These are phyloP conservation scores for Candida xyloterini DNA, from an alignment of 805 yeast genomes.

Conservation along the genomic window DNA sequence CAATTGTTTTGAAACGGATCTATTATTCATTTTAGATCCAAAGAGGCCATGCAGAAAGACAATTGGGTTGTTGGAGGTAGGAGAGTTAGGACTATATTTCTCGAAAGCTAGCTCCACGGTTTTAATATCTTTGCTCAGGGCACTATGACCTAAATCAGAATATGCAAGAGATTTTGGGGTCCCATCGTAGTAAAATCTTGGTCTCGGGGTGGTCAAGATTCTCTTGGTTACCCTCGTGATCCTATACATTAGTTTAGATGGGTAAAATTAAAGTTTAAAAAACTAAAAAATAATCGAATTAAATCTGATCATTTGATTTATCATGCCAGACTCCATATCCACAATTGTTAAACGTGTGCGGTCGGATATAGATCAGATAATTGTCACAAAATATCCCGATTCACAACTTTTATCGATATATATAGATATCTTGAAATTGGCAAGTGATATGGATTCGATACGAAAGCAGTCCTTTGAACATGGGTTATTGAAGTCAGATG, in stretches of 20 bases:
- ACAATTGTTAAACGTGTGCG: background rate
- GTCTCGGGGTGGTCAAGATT: background rate
- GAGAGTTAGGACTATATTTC: constrained; percentile 26
- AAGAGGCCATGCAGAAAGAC: constrained; percentile 85
- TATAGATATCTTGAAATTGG: constrained; percentile 7
- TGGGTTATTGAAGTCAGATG: background rate
- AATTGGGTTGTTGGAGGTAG: constrained; percentile 46
- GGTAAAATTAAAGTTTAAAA: too few species aligned
- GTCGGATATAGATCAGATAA: constrained; percentile 2
- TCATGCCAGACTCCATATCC: background rate
- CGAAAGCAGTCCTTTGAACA: constrained; percentile 13
- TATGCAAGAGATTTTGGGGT: constrained; percentile 24
- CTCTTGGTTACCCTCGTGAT: background rate
- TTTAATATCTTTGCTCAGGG: constrained; percentile 37
- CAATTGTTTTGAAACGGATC: constrained; percentile 68
- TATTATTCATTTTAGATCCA: constrained; percentile 78
- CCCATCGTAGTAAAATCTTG: constrained; percentile 25
- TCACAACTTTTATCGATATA: constrained; percentile 1
- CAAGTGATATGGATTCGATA: constrained; percentile 17
- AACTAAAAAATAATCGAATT: too few species aligned
- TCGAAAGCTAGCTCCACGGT: constrained; percentile 59
- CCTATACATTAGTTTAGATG: background rate
- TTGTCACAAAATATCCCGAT: background rate
- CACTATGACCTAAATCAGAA: constrained; percentile 16
- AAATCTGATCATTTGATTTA: too few species aligned